Conservation (phyloP, 768 basidiomycete species). For the Amanita inopinata region DNA sequence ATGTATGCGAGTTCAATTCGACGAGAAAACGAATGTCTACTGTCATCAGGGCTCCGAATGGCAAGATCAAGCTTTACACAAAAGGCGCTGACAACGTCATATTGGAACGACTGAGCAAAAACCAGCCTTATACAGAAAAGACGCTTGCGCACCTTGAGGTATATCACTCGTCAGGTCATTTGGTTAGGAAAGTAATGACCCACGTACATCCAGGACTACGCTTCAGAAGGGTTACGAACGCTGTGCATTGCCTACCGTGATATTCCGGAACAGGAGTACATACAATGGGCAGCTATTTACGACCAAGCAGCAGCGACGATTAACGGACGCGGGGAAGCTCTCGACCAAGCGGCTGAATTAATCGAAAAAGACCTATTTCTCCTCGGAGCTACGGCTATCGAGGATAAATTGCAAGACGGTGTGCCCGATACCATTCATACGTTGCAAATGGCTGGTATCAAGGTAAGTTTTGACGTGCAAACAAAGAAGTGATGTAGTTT, state of each 20-base stretch:
- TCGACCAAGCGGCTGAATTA: constrained; percentile 89
- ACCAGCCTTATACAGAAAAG: constrained; percentile 76
- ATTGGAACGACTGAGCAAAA: constrained; percentile 79
- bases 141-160: constrained; percentile 91
- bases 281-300: constrained; percentile 81
- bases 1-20: constrained; percentile 98
- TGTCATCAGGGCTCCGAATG: constrained; percentile 76
- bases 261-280: constrained; percentile 84
- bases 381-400: constrained; percentile 95
- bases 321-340: constrained; percentile 88
- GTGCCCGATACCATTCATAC: constrained; percentile 98
- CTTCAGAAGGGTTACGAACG: constrained; percentile 92
- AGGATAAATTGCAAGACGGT: constrained; percentile 97
- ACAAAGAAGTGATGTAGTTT: constrained; percentile 1
- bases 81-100: constrained; percentile 99
- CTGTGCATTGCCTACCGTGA: constrained; percentile 95
- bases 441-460: constrained; percentile 95
- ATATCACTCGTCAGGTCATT: constrained; percentile 11
- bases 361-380: constrained; percentile 93
- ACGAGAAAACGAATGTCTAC: constrained; percentile 98
- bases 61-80: constrained; percentile 88
- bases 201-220: constrained; percentile 63
- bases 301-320: constrained; percentile 91
- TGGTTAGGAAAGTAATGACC: neutral
- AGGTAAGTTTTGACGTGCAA: constrained; percentile 34